Percentiles rank a stretch among this genome's conserved stretches.
These are phyloP conservation scores for Fusarium chlamydosporum DNA, from an alignment of 2,329 filamentous ascomycete species.

Conservation along the genomic window DNA sequence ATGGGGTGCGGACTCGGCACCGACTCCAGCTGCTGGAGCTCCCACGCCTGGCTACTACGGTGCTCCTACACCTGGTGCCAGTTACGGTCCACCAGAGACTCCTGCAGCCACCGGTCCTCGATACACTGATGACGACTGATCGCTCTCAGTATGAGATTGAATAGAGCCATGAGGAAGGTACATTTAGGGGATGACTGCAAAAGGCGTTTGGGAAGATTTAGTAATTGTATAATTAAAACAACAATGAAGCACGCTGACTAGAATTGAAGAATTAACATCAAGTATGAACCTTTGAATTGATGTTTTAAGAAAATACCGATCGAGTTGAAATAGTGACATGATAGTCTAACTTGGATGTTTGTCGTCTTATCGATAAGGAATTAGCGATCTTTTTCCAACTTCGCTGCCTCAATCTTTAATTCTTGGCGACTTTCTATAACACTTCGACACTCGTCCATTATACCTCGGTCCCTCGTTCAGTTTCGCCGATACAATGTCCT, in stretches of 20 bases:
- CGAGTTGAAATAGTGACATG: not conserved
- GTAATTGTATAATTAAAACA: constrained; percentile 42
- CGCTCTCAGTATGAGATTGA: constrained; percentile 14
- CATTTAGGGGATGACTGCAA: constrained; percentile 23
- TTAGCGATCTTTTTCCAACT: constrained; percentile 23
- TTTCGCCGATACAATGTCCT: constrained; percentile 13
- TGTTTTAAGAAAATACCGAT: not conserved
- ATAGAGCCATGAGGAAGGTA: constrained; percentile 15
- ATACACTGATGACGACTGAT: constrained; percentile 66
- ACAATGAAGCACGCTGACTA: constrained; percentile 4
- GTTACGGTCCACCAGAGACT: constrained; percentile 68
- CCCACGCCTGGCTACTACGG: constrained; percentile 77
- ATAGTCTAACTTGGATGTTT: not conserved
- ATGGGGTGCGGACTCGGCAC: constrained; percentile 74
- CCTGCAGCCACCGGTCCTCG: constrained; percentile 71
- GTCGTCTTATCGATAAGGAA: constrained; percentile 43
- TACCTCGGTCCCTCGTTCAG: not conserved
- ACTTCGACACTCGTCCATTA: not conserved
- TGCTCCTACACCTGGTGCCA: constrained; percentile 75
- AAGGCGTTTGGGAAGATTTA: constrained; percentile 42
- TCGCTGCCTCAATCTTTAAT: constrained; percentile 2
- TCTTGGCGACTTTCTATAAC: not conserved
- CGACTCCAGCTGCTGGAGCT: constrained; percentile 75
- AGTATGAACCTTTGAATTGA: not conserved
- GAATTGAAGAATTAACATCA: constrained; percentile 8